Evolutionary conservation across 2,329 filamentous ascomycete genomes (phyloP), one percentile per base, ranked within the genome.

Genomic region (Salinomyces thailandicus): DNA sequence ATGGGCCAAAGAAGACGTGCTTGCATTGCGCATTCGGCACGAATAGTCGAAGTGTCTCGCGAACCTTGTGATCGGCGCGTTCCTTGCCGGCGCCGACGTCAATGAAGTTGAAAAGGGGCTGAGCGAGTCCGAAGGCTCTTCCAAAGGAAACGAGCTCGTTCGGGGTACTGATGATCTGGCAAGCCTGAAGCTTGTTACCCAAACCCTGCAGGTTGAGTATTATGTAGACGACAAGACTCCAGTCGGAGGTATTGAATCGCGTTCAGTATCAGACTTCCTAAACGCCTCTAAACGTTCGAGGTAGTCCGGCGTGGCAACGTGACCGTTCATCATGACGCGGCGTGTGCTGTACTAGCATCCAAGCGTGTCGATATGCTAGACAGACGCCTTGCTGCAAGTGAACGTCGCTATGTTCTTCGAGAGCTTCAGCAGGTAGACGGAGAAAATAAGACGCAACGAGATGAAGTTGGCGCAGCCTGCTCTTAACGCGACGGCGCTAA

Each of bases 181-280:
- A 55, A 14, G 55, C 50, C n/a, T 57, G 52, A 14, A 68, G 47
- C 45, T 66, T 67, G 16, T 50, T 48, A 13, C 60, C 59, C 17
- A 68, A 55, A 26, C 65, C 66, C 41, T 66, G 62, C 18, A 67
- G 54, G 49, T 66, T 69, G 37, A 66, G 51, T 46, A 67, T 64
- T 18, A 69, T 55, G 28, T 68, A 60, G 9, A 67, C 63, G 48
- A 68, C 59, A 35, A 69, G 56, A 20, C 59, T 55, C 63, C 63
- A 68, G 36, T 59, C 58, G 19, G 54, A 53, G 5, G 62, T 57
- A 36, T 50, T 53, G 29, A 43, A 37, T 58, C 50, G 18, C 57
- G 47, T 30, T 56, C 49, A 4, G 42, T 46, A 38, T 60, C 57
- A 20, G 46, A 49, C 34, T 49, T 46, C 17, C 53, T 44, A 38